Base-by-base conservation (phyloP, 2,329 filamentous ascomycete species). In the Hymenoscyphus scutula region DNA sequence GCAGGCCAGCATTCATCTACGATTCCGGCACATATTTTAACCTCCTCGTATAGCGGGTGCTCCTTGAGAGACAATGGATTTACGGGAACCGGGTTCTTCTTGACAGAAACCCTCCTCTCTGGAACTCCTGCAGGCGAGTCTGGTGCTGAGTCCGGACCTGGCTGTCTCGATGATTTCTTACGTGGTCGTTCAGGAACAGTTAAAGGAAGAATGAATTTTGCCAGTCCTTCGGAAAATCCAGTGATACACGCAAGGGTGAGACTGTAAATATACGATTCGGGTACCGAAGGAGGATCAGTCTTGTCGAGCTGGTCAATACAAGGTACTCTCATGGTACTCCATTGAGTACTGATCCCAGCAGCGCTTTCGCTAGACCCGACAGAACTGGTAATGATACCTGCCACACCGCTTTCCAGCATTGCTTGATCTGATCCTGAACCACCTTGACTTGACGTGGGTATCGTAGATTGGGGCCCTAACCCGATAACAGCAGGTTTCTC, bases 261-360 rank as follows among this genome's bases (percentile, higher is more conserved):
- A 65, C 90, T 92, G 76, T 97, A 98, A 7, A 97, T 84, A 71
- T 99, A 99, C 0, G 95, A 97, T 65, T 97, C 94, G 0, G 95
- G 95, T 25, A 96, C 84, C 0, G 80, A 70, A 3, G 94, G 92
- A 0, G 94, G 84, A 56, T 97, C 93, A 0, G 87, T 85, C 75
- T 98, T 99, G 77, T 99, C 95, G 23, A 98, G 84, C 67, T 97
- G 91, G 70, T 99, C 95, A 65, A 98, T 91, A 72, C 92, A 97
- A 5, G 92, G 89, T 11, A 92, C 89, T 57, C 92, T 86, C 65
- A 97, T 84, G 13, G 89, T 84, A 75, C 95, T 99, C 92, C 92
- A 98, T 72, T 96, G 90, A 3, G 84, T 87, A 76, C 92, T 97
- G 72, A 99, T 93, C 8, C 92, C 92, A 56, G 80, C 78, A 0